Evolutionary conservation across 169 alveolate species (phyloP).

Genomic region (Eimeria praecox): DNA sequence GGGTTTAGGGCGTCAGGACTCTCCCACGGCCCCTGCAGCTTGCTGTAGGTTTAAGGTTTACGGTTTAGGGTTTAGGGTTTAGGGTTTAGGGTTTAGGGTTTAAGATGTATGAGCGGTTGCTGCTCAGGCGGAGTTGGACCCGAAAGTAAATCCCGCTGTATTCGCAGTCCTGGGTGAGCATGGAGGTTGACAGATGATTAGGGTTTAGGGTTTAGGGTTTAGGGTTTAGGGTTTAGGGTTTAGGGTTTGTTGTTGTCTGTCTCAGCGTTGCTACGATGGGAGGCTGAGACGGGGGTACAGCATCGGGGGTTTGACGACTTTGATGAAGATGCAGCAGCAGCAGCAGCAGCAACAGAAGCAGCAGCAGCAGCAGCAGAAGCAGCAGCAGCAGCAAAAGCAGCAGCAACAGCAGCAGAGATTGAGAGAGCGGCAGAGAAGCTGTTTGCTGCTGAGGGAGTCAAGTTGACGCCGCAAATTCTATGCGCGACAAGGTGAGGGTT

Average conservation of each 20-base stretch:
- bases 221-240: slow-evolving; percentile 15
- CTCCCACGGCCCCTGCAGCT: not conserved
- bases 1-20: not conserved
- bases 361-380: not conserved
- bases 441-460: slow-evolving; percentile 7
- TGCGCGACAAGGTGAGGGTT: not conserved
- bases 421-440: not conserved
- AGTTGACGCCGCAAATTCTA: not conserved
- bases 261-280: not conserved
- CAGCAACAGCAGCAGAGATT: slow-evolving; percentile 26
- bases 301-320: not conserved
- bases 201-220: slow-evolving; percentile 52
- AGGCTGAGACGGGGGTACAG: not conserved
- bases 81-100: not conserved
- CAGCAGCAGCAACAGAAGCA: not conserved
- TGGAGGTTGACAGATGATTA: not conserved
- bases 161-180: slow-evolving; percentile 37
- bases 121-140: slow-evolving; percentile 43
- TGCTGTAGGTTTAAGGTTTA: slow-evolving; percentile 1
- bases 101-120: not conserved
- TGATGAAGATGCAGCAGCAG: not conserved
- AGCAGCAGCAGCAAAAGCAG: not conserved
- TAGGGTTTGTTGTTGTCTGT: not conserved
- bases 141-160: not conserved
- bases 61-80: slow-evolving; percentile 1